These are phyloP conservation scores for Botrytis sinoallii DNA, from an alignment of 2,329 filamentous ascomycete species.

Conservation along the genomic window DNA sequence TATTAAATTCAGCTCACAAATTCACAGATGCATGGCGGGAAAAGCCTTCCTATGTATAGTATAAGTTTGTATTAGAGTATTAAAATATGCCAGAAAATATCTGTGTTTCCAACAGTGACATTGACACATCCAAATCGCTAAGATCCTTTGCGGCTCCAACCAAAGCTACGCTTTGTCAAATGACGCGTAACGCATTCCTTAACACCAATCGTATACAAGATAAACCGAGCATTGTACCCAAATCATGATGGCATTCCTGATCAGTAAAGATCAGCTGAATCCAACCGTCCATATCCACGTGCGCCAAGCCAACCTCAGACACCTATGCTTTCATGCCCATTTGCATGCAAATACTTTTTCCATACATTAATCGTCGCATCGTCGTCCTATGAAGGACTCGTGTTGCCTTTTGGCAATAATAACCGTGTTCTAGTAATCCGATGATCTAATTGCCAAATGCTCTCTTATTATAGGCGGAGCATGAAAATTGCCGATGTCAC, in stretches of 20 bases:
- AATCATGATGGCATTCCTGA: not conserved
- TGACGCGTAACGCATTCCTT: not conserved
- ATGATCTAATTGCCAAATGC: not conserved
- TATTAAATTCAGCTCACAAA: not conserved
- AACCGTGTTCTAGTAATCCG: not conserved
- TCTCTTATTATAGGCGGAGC: not conserved
- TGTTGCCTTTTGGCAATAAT: not conserved
- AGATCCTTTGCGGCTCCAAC: not conserved
- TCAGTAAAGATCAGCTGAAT: not conserved
- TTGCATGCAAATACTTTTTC: not conserved
- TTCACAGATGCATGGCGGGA: not conserved
- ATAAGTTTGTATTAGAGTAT: not conserved
- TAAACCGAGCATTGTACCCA: not conserved
- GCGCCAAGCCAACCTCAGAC: not conserved
- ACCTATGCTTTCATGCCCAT: not conserved
- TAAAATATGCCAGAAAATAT: not conserved
- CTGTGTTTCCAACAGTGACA: not conserved
- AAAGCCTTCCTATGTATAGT: not conserved
- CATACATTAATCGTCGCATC: conserved; percentile 5
- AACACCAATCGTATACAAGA: not conserved
- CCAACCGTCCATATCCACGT: not conserved
- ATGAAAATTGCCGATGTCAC: not conserved
- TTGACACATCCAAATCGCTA: not conserved
- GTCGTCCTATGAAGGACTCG: not conserved
- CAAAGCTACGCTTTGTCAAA: not conserved